A percentile compares a stretch with the other conserved stretches of the same genome.
phyloP scores from a whole-genome alignment of 176 grass and related monocot genomes.

The Ensete ventricosum region DNA sequence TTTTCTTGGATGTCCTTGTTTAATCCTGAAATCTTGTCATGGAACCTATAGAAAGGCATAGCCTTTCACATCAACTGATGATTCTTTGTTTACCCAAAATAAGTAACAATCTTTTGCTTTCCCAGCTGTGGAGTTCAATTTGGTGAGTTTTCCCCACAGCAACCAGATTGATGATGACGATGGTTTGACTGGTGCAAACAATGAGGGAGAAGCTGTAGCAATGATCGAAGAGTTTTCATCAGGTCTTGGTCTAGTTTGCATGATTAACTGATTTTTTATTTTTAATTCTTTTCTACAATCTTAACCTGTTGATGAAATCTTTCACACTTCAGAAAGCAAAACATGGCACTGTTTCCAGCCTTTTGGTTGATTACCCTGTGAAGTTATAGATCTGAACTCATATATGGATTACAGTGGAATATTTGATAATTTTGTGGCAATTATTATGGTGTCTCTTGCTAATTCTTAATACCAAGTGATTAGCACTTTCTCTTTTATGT shows the following conservation, averaged over 20 bases:
- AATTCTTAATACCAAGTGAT: too few relatives aligned
- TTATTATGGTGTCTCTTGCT: too few relatives aligned
- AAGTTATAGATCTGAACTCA: background rate
- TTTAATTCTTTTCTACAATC: background rate
- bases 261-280: background rate
- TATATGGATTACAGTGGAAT: background rate
- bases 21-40: too few relatives aligned
- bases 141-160: background rate
- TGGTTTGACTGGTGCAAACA: constrained; percentile 8
- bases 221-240: constrained; percentile 14
- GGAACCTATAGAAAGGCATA: too few relatives aligned
- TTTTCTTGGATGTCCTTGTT: too few relatives aligned
- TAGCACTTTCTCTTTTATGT: background rate
- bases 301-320: background rate
- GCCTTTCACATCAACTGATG: too few relatives aligned
- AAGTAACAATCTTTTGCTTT: background rate
- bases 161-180: constrained; percentile 1
- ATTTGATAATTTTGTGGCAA: background rate
- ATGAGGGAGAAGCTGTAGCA: constrained; percentile 1
- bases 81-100: too few relatives aligned
- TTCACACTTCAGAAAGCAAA: background rate
- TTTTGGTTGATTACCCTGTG: background rate
- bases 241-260: background rate
- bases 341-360: background rate
- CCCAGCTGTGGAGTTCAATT: constrained; percentile 4